phyloP scores from a whole-genome alignment of 805 yeast species.

The Lipomyces chichibuensis region DNA sequence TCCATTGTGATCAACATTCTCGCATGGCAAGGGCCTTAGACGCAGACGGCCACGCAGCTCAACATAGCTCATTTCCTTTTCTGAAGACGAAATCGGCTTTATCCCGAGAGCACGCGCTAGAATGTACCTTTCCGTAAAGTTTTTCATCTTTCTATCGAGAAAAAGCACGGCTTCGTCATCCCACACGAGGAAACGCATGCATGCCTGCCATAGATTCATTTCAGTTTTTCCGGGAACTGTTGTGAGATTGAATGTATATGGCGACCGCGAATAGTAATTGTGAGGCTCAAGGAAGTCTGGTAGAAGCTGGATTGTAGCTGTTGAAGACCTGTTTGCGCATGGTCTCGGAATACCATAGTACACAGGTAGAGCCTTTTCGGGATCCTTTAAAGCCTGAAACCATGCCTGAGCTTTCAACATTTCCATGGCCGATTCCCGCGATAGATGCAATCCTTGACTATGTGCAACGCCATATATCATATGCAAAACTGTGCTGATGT shows the following conservation, averaged over 20 bases:
- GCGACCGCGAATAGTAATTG: slow-evolving; percentile 8
- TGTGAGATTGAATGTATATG: slow-evolving; percentile 6
- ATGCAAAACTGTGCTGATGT: slow-evolving; percentile 23
- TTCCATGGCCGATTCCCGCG: slow-evolving; percentile 2
- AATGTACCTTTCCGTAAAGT: neutral
- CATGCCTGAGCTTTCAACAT: slow-evolving; percentile 11
- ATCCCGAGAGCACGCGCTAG: slow-evolving; percentile 16
- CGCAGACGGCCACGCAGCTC: neutral
- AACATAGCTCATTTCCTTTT: neutral
- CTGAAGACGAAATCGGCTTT: slow-evolving; percentile 2
- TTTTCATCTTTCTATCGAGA: neutral
- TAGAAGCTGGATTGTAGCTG: neutral
- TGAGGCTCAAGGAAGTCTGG: neutral
- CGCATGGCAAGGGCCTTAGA: neutral
- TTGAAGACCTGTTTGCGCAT: neutral
- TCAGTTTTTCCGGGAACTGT: neutral
- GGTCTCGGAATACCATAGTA: neutral
- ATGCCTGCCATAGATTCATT: slow-evolving; percentile 18
- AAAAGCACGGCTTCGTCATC: neutral
- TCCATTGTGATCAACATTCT: neutral
- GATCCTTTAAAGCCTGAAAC: slow-evolving; percentile 10
- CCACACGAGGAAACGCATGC: slow-evolving; percentile 18
- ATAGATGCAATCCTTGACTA: slow-evolving; percentile 4
- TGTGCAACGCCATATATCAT: slow-evolving; percentile 15
- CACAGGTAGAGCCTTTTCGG: neutral